Conservation (phyloP, 1,139 yeast genomes). For the Candida neerlandica region DNA sequence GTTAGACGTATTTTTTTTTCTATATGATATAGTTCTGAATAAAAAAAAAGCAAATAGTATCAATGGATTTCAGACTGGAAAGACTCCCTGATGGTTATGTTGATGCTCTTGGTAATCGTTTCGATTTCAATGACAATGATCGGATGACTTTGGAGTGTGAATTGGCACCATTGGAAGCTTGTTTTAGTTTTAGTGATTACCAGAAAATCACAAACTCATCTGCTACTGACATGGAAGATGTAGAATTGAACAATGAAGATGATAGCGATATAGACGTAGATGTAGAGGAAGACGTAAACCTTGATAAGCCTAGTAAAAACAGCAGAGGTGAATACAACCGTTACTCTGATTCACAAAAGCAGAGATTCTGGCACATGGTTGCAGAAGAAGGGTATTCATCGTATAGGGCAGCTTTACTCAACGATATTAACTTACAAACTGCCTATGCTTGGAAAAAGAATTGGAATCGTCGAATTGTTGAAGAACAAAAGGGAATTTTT, state of each 20-base stretch:
- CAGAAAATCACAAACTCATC: background rate
- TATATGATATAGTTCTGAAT: no score
- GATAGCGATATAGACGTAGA: background rate
- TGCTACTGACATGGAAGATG: background rate
- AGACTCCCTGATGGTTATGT: background rate
- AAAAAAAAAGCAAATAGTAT: background rate
- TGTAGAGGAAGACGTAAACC: no score
- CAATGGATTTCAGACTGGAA: background rate
- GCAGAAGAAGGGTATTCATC: conserved; percentile 5
- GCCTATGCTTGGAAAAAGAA: conserved; percentile 7
- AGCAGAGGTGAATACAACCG: background rate
- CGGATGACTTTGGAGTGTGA: no score
- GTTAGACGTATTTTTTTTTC: no score
- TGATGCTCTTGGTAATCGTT: background rate
- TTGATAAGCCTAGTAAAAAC: background rate
- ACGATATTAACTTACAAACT: conserved; percentile 2
- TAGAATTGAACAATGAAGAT: background rate
- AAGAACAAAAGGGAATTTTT: no score
- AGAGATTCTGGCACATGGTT: conserved; percentile 2
- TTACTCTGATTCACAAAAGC: background rate
- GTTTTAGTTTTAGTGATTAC: background rate
- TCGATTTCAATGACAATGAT: no score
- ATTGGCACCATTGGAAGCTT: no score
- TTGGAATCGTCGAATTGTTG: background rate
- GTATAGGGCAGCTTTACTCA: conserved; percentile 2